Conservation (phyloP, 2,329 filamentous ascomycete genomes). For the Tolypocladium album region DNA sequence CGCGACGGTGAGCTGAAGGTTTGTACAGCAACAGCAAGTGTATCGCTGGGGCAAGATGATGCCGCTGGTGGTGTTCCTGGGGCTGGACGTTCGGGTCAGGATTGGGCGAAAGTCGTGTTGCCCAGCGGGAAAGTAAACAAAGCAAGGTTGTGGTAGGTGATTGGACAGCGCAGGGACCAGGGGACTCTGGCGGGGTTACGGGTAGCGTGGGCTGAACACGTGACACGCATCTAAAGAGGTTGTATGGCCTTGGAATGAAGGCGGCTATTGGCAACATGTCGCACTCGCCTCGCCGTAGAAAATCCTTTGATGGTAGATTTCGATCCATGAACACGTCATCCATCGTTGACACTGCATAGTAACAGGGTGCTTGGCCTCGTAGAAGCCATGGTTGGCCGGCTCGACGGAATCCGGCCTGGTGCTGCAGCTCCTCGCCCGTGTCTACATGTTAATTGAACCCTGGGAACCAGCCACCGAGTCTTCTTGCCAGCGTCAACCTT, state of each 20-base stretch:
- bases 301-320: neutral
- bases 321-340: neutral
- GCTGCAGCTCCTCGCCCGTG: neutral
- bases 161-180: constrained; percentile 10
- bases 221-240: neutral
- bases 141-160: constrained; percentile 10
- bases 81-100: neutral
- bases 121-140: constrained; percentile 33
- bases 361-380: neutral
- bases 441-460: neutral
- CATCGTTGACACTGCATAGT: too few species aligned
- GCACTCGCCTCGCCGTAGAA: neutral
- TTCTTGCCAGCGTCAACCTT: neutral
- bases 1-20: neutral
- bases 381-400: neutral
- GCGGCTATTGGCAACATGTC: too few species aligned
- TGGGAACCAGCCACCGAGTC: neutral
- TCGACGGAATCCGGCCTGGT: neutral
- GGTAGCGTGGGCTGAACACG: neutral
- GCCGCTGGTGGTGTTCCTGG: neutral
- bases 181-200: neutral
- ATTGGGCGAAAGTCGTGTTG: constrained; percentile 19
- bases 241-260: too few species aligned
- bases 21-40: neutral
- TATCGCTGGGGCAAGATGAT: neutral